Conservation (phyloP, 805 yeast genomes). For the Priceomyces medius region DNA sequence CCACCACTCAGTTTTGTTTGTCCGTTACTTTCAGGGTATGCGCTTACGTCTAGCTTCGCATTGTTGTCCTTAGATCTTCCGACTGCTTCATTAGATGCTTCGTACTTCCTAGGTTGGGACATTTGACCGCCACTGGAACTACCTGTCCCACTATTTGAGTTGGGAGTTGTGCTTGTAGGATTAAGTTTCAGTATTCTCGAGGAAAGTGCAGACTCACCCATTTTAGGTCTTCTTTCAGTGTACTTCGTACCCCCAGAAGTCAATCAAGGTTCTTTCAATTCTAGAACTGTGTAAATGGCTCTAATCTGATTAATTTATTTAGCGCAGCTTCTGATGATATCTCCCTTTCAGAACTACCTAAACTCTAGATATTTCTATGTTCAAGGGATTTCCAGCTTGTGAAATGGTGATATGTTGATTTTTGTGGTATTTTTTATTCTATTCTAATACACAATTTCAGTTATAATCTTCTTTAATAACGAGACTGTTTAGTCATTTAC, state of each 20-base stretch:
- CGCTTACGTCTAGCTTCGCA: conserved; percentile 1
- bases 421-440: background rate
- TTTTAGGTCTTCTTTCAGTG: conserved; percentile 4
- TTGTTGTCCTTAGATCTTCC: conserved; percentile 1
- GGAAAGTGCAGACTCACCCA: conserved; percentile 18
- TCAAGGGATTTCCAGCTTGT: background rate
- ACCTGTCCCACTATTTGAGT: conserved; percentile 2
- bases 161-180: conserved; percentile 1
- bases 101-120: conserved; percentile 2
- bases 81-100: background rate
- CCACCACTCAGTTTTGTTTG: conserved; percentile 7
- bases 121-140: background rate
- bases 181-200: conserved; percentile 6
- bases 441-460: background rate
- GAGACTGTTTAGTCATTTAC: background rate
- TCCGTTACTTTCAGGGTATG: conserved; percentile 1
- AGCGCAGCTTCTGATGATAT: background rate
- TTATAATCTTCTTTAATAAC: background rate
- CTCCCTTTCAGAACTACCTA: conserved; percentile 1
- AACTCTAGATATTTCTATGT: background rate
- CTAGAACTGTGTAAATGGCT: background rate
- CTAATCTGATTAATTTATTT: background rate
- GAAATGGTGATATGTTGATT: background rate
- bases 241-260: background rate
- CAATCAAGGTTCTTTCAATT: background rate